phyloP scores from a whole-genome alignment of 2,329 filamentous ascomycete genomes.

The Aspergillus texensis region DNA sequence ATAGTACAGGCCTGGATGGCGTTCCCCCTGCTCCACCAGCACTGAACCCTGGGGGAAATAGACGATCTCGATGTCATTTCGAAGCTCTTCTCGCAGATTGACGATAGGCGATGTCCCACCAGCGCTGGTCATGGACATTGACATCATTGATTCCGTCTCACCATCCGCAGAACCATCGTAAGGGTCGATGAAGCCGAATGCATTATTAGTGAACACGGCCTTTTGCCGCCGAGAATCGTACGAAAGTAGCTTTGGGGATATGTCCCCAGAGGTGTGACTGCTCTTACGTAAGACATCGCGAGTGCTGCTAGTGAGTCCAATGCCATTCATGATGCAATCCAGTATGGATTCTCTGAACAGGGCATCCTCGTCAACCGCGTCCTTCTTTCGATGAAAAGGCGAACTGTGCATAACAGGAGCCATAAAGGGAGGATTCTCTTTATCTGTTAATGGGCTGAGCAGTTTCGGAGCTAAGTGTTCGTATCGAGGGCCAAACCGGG shows the following conservation, averaged over 20 bases:
- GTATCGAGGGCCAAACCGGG: slow-evolving; percentile 60
- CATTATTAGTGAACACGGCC: slow-evolving; percentile 81
- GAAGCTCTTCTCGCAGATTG: slow-evolving; percentile 74
- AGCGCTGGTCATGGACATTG: slow-evolving; percentile 65
- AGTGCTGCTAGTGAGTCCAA: slow-evolving; percentile 72
- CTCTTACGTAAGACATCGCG: slow-evolving; percentile 66
- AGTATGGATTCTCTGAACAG: slow-evolving; percentile 87
- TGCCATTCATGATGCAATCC: slow-evolving; percentile 93
- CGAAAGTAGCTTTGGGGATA: slow-evolving; percentile 80
- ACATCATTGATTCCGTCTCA: slow-evolving; percentile 82
- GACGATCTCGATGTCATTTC: slow-evolving; percentile 93
- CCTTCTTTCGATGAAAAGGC: slow-evolving; percentile 65
- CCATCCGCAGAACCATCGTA: slow-evolving; percentile 74
- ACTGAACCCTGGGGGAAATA: slow-evolving; percentile 95
- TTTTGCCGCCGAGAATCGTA: slow-evolving; percentile 82
- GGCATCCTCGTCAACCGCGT: slow-evolving; percentile 83
- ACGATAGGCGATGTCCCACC: slow-evolving; percentile 66
- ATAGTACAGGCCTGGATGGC: slow-evolving; percentile 96
- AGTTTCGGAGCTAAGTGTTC: slow-evolving; percentile 39
- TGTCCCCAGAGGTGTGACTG: slow-evolving; percentile 71
- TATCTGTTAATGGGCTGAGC: slow-evolving; percentile 47
- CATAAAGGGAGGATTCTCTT: slow-evolving; percentile 42
- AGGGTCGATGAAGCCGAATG: slow-evolving; percentile 87
- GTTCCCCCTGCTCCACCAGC: slow-evolving; percentile 91
- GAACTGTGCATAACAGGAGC: slow-evolving; percentile 32